A percentile compares a stretch with the other conserved stretches of the same genome.
These are phyloP conservation scores for Sphenostylis stenocarpa DNA, from an alignment of 306 rosid species.

Conservation along the genomic window DNA sequence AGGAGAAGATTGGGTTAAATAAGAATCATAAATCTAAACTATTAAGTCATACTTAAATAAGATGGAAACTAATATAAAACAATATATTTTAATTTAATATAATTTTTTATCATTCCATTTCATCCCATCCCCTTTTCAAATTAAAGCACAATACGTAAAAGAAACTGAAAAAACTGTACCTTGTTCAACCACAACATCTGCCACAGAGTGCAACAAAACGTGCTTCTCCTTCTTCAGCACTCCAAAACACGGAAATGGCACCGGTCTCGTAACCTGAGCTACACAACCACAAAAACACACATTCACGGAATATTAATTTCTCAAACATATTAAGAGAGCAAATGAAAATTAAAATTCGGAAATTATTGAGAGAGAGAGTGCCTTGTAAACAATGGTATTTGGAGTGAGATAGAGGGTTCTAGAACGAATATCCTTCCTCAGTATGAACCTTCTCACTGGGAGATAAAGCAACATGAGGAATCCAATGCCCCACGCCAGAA, in stretches of 20 bases:
- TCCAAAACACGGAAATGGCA: conserved; percentile 91
- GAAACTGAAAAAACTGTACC: conserved; percentile 46
- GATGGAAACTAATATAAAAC: neutral
- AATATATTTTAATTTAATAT: neutral
- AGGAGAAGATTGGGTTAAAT: neutral
- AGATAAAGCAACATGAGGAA: conserved; percentile 77
- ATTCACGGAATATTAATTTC: neutral
- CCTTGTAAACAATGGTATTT: conserved; percentile 79
- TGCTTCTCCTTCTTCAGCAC: conserved; percentile 88
- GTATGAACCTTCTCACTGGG: conserved; percentile 67
- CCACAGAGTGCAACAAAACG: conserved; percentile 74
- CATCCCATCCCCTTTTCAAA: neutral
- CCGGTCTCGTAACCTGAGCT: conserved; percentile 78
- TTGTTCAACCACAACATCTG: conserved; percentile 91
- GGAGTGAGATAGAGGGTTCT: conserved; percentile 77
- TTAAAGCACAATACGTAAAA: neutral
- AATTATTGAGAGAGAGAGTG: neutral
- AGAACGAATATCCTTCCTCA: conserved; percentile 70
- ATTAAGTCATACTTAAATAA: neutral
- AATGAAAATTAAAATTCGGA: neutral
- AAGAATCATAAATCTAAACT: neutral
- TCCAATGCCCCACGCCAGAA: conserved; percentile 91
- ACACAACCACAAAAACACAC: conserved; percentile 16
- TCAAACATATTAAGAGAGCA: neutral
- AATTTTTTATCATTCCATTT: neutral